Evolutionary conservation across 306 rosid species (phyloP).

Genomic region (Rubus parviflorus): DNA sequence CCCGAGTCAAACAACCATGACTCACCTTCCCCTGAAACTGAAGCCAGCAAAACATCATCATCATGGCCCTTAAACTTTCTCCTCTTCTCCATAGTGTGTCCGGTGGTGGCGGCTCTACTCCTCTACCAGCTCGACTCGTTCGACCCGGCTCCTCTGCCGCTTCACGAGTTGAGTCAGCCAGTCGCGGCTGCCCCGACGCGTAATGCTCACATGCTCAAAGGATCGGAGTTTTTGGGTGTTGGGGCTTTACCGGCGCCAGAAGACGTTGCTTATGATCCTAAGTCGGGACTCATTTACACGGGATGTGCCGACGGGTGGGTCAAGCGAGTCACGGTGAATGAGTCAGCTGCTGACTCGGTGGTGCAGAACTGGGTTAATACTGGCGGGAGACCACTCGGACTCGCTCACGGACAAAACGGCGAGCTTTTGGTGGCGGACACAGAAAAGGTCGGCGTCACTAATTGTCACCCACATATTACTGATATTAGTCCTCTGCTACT

Average conservation of each 20-base stretch:
- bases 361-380: slow-evolving; percentile 69
- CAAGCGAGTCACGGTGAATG: slow-evolving; percentile 53
- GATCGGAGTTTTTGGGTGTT: slow-evolving; percentile 39
- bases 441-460: slow-evolving; percentile 29
- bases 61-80: slow-evolving; percentile 5
- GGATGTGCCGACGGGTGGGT: slow-evolving; percentile 87
- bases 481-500: too few species aligned
- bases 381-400: slow-evolving; percentile 81
- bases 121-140: slow-evolving; percentile 3
- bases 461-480: neutral
- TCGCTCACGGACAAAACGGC: slow-evolving; percentile 31
- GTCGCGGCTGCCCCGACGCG: slow-evolving; percentile 20
- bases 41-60: neutral
- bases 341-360: slow-evolving; percentile 44
- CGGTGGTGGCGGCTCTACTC: slow-evolving; percentile 21
- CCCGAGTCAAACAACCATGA: slow-evolving; percentile 1
- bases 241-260: slow-evolving; percentile 54
- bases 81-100: slow-evolving; percentile 14
- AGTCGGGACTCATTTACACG: slow-evolving; percentile 54
- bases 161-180: neutral
- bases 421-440: slow-evolving; percentile 53
- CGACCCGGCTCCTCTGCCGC: neutral
- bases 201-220: slow-evolving; percentile 35
- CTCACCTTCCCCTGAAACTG: neutral
- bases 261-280: slow-evolving; percentile 57